phyloP scores from a whole-genome alignment of 1,284 basidiomycete genomes.

The Malassezia dermatis region DNA sequence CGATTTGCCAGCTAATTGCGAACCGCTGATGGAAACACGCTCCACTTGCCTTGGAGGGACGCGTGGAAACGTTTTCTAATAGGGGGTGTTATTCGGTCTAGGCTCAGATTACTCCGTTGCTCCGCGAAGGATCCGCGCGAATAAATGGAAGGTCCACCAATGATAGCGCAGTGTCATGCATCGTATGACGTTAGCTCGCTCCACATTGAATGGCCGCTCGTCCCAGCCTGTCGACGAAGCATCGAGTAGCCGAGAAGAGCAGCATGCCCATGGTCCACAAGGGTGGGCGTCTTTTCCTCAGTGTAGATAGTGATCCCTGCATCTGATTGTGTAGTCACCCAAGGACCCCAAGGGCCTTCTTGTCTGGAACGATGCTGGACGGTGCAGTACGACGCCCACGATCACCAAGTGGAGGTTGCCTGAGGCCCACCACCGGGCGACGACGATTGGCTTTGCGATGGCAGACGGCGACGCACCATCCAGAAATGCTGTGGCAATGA shows the following conservation, averaged over 20 bases:
- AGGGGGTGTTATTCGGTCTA: background rate
- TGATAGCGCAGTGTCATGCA: background rate
- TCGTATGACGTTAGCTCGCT: background rate
- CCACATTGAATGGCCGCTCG: background rate
- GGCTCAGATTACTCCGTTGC: background rate
- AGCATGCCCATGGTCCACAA: too few species aligned
- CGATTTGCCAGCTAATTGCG: background rate
- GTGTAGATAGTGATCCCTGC: too few species aligned
- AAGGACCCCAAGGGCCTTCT: too few species aligned
- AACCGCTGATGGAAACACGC: background rate
- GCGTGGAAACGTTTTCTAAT: background rate
- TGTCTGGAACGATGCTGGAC: too few species aligned
- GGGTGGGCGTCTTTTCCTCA: too few species aligned
- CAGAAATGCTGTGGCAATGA: background rate
- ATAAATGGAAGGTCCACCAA: background rate
- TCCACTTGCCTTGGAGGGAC: background rate
- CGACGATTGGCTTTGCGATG: background rate
- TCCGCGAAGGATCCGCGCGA: background rate
- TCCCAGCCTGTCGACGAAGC: background rate
- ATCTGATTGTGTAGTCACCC: too few species aligned
- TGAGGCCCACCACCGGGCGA: too few species aligned
- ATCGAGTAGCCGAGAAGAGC: too few species aligned
- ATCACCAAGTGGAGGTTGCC: background rate
- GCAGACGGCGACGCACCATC: background rate
- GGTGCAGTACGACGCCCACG: too few species aligned